Base-by-base conservation (phyloP, 768 basidiomycete species). In the Lactarius deliciosus region DNA sequence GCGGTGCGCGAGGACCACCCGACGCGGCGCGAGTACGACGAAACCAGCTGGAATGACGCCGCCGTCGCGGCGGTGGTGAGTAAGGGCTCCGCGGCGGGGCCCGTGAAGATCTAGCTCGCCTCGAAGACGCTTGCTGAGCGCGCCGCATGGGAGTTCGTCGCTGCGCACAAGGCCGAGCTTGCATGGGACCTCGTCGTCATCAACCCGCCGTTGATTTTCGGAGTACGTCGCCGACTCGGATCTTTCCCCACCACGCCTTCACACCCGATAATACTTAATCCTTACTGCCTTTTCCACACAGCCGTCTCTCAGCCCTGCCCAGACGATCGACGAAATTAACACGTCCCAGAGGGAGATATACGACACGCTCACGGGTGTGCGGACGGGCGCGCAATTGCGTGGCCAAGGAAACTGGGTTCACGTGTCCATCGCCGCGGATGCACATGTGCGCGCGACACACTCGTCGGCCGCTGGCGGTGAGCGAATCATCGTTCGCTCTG, bases 111-210 rank as follows among this genome's bases (percentile, higher is more conserved):
- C 68, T 91, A 91, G 73, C 72, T 79, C 30, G 30, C 30, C 30
- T 30, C 30, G 30, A 89, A 89, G 79, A 80, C 79, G 0, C 78
- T 87, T 6, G 86, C 88, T 1, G 88, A 90, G 77, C 79, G 77
- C 71, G 81, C 82, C 16, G 85, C 85, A 7, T 86, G 85, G 85
- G 75, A 76, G 11, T 82, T 80, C 68, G 72, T 81, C 45, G 73
- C 81, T 40, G 68, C 81, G 61, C 77, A 85, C 68, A 81, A 83
- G 62, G 57, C 47, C 15, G 73, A 76, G 50, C 72, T 84, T 28
- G 67, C 73, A 2, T 86, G 82, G 82, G 87, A 87, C 68, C 69
- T 88, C 25, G 77, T 79, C 1, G 80, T 81, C 11, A 66, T 87
- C 43, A 83, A 83, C 70, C 87, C 87, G 28, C 84, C 87, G 13